Base-by-base conservation (phyloP, 495 filamentous ascomycete species). In the Cercophora sp. region DNA sequence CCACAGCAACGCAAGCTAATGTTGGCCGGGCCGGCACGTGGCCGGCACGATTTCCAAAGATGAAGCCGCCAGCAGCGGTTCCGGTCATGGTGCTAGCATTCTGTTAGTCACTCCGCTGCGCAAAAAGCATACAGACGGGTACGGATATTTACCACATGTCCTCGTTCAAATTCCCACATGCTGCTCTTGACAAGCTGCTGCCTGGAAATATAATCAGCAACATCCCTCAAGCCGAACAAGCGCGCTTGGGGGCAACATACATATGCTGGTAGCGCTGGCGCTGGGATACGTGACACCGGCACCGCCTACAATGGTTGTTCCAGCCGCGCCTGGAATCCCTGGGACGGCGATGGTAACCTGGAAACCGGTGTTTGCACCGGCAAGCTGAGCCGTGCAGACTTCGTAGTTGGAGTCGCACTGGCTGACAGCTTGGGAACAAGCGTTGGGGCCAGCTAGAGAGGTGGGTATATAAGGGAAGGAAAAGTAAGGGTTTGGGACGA, bases 401-500 rank as follows among this genome's bases (percentile, higher is more conserved):
- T 71, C 68, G 58, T 83, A 86, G 59, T 87, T 85, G 27, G 70
- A 74, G 60, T 80, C 73, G 62, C 86, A 91, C 40, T 79, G 72
- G 31, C 74, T 79, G 64, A 84, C 80, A 58, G 86, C 86, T 10
- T 81, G 79, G 1, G 84, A 64, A 69, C 87, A 91, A 8, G 73
- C 72, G n/a, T 72, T 79, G 15, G 77, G 67, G 54, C 87, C 80
- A 41, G 71, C 61, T 55, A 88, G 88, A 35, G 76, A 77, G 1
- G 86, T 89, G 25, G 83, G 81, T 48, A 88, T 74, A 57, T 77
- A 78, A 26, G 85, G 71, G 62, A 87, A 89, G 10, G 83, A 78
- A 60, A 85, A 91, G 64, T 75, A 83, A 15, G 64, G 47, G 57
- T 84, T 83, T 34, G 72, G 66, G 37, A 76, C 72, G 51, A 59